Evolutionary conservation across 352 stramenopile genomes (phyloP).

Genomic region (Globisporangium acanthophoron): DNA sequence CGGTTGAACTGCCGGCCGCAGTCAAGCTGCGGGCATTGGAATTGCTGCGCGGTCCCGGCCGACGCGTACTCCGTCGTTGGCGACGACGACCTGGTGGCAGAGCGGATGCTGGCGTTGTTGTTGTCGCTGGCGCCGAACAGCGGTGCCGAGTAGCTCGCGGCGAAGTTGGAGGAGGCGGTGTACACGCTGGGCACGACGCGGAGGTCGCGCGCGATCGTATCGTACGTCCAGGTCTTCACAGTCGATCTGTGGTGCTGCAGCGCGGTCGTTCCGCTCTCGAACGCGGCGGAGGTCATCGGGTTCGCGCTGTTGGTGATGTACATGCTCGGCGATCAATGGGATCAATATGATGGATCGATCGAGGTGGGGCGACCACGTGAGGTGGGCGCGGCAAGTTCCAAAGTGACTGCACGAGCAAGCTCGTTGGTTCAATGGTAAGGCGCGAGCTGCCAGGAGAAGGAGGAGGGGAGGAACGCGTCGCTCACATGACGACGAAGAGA

Average conservation of each 20-base stretch:
- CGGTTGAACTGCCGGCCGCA: slow-evolving; percentile 1
- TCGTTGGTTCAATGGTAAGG: no score
- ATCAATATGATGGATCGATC: not conserved
- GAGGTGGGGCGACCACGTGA: not conserved
- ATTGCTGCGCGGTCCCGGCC: not conserved
- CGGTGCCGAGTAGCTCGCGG: not conserved
- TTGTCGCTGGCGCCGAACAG: not conserved
- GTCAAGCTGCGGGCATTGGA: not conserved
- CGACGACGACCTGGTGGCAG: not conserved
- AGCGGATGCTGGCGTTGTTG: not conserved
- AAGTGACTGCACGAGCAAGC: no score
- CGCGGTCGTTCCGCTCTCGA: not conserved
- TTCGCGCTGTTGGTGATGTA: not conserved
- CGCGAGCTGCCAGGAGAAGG: no score
- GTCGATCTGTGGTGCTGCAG: not conserved
- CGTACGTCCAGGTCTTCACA: slow-evolving; percentile 7
- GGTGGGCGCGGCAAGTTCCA: slow-evolving; percentile 3
- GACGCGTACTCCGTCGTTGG: not conserved
- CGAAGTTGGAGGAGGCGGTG: not conserved
- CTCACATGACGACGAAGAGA: not conserved
- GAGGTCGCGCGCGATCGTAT: not conserved
- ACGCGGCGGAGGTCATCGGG: not conserved
- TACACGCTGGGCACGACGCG: not conserved
- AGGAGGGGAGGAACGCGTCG: no score
- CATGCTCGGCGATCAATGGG: not conserved